Percentiles rank a stretch among this genome's conserved stretches.
phyloP scores from a whole-genome alignment of 495 filamentous ascomycete genomes.

The Neurospora sp. region DNA sequence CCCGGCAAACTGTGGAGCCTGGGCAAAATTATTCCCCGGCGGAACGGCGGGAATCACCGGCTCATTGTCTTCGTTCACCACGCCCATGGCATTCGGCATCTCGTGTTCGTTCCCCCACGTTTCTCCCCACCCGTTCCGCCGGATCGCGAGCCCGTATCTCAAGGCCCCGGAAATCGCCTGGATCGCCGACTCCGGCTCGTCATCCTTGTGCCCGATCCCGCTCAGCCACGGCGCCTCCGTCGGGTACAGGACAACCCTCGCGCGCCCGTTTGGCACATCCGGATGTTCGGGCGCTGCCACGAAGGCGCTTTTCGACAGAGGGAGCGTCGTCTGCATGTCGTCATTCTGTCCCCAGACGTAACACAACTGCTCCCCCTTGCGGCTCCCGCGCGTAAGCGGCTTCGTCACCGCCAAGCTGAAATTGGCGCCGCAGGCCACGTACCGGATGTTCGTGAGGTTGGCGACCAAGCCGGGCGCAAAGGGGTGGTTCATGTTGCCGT shows the following conservation, averaged over 20 bases:
- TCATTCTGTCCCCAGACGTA: slow-evolving; percentile 81
- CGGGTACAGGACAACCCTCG: slow-evolving; percentile 24
- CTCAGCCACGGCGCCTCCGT: slow-evolving; percentile 55
- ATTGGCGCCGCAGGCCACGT: slow-evolving; percentile 49
- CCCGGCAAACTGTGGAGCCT: background rate
- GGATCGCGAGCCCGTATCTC: background rate
- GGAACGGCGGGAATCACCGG: background rate
- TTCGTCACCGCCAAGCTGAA: slow-evolving; percentile 59
- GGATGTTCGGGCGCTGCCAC: slow-evolving; percentile 28
- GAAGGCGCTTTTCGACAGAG: slow-evolving; percentile 48
- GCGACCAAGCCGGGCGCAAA: slow-evolving; percentile 42
- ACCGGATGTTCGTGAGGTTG: slow-evolving; percentile 41
- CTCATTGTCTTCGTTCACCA: background rate
- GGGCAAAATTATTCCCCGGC: background rate
- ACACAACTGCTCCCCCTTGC: slow-evolving; percentile 49
- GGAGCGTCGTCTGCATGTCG: slow-evolving; percentile 61
- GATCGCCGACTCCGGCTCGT: slow-evolving; percentile 36
- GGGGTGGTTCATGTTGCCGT: slow-evolving; percentile 37
- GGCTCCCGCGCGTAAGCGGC: background rate
- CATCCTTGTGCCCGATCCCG: slow-evolving; percentile 48
- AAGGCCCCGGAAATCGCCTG: background rate
- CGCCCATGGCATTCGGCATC: background rate
- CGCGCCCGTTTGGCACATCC: background rate
- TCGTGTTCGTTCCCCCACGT: background rate
- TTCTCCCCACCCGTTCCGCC: background rate